Conservation (phyloP, 805 yeast species). For the Starmerella kuoi region DNA sequence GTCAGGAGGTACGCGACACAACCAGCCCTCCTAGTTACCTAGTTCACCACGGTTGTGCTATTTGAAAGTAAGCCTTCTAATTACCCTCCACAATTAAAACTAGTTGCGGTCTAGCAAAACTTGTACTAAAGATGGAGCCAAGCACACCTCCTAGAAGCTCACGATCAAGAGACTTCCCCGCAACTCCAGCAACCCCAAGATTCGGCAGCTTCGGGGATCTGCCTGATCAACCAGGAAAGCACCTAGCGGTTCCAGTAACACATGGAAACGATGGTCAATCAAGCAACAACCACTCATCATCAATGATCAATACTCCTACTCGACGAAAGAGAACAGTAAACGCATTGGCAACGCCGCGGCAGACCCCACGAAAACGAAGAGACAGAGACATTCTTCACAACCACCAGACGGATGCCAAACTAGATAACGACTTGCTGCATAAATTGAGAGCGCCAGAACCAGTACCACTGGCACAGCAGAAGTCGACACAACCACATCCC, state of each 20-base stretch:
- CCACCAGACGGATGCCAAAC: neutral
- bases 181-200: slow-evolving; percentile 24
- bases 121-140: slow-evolving; percentile 22
- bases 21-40: slow-evolving; percentile 6
- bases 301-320: slow-evolving; percentile 1
- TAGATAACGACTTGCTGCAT: neutral
- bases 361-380: slow-evolving; percentile 14
- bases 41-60: too few relatives aligned
- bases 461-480: neutral
- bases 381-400: neutral
- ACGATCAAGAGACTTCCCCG: slow-evolving; percentile 13
- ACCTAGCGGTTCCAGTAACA: too few relatives aligned
- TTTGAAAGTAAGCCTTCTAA: too few relatives aligned
- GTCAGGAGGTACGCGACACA: slow-evolving; percentile 2
- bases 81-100: too few relatives aligned
- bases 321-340: slow-evolving; percentile 7
- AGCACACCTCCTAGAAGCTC: slow-evolving; percentile 23
- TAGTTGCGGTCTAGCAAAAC: too few relatives aligned
- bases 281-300: too few relatives aligned
- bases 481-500: slow-evolving; percentile 12
- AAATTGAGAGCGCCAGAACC: neutral
- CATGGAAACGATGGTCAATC: too few relatives aligned
- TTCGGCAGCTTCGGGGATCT: slow-evolving; percentile 22
- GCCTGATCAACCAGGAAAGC: slow-evolving; percentile 13
- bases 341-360: slow-evolving; percentile 14